A percentile compares a stretch with the other conserved stretches of the same genome.
Evolutionary conservation across 306 rosid genomes (phyloP).

Genomic region (Pachyrhizus erosus): DNA sequence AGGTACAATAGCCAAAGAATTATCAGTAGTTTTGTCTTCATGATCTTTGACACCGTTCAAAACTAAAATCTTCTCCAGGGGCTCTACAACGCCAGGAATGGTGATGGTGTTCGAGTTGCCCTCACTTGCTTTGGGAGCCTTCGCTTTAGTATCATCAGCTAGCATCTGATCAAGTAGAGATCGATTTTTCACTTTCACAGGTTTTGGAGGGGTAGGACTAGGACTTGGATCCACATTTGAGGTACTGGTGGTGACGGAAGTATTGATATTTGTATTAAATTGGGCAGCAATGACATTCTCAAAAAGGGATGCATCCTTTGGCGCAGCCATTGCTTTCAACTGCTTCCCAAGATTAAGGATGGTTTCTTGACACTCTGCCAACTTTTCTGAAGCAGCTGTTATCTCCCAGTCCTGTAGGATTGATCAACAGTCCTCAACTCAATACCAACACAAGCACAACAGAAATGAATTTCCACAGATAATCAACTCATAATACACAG

Average conservation of each 20-base stretch:
- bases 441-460: constrained; percentile 12
- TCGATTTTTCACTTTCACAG: constrained; percentile 50
- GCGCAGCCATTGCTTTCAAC: constrained; percentile 78
- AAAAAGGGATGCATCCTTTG: constrained; percentile 70
- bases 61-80: constrained; percentile 56
- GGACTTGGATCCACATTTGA: constrained; percentile 36
- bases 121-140: constrained; percentile 47
- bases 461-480: constrained; percentile 10
- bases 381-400: constrained; percentile 88
- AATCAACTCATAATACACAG: constrained; percentile 20
- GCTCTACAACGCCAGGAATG: constrained; percentile 40
- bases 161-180: constrained; percentile 81
- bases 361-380: constrained; percentile 97
- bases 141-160: constrained; percentile 60
- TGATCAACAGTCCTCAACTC: constrained; percentile 31
- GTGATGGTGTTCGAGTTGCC: constrained; percentile 32
- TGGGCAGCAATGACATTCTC: constrained; percentile 57
- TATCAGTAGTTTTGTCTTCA: constrained; percentile 42
- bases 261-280: constrained; percentile 23
- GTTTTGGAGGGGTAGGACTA: constrained; percentile 36
- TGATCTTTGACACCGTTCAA: constrained; percentile 45
- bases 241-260: not conserved
- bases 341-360: constrained; percentile 90
- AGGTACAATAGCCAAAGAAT: constrained; percentile 68
- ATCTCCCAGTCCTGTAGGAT: constrained; percentile 83